Conservation (phyloP, 345 rosid genomes). For the Geranium rotundifolium region DNA sequence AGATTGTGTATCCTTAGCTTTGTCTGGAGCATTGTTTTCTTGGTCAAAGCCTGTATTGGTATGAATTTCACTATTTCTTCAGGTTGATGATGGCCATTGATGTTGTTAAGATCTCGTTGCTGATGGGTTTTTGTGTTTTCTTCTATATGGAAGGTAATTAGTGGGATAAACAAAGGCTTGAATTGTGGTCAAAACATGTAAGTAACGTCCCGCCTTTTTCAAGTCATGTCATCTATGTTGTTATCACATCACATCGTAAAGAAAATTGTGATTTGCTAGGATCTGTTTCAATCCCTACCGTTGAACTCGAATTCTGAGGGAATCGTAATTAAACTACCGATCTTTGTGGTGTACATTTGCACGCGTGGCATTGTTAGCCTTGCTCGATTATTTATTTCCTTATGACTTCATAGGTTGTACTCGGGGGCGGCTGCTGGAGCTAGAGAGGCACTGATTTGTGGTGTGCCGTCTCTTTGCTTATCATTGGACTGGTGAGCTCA, state of each 20-base stretch:
- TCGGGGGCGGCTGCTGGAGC: slow-evolving; percentile 94
- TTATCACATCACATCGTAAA: no score
- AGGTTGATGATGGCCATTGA: neutral
- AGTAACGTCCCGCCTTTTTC: slow-evolving; percentile 9
- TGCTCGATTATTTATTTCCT: neutral
- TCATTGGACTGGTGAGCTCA: slow-evolving; percentile 75
- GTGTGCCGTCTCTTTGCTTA: slow-evolving; percentile 83
- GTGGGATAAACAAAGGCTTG: slow-evolving; percentile 87
- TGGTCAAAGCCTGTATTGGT: slow-evolving; percentile 96
- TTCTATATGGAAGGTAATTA: slow-evolving; percentile 55
- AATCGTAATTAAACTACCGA: neutral
- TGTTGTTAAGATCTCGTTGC: neutral
- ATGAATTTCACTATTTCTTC: slow-evolving; percentile 18
- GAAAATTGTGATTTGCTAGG: neutral
- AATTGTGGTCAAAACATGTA: slow-evolving; percentile 87
- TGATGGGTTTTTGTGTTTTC: slow-evolving; percentile 4
- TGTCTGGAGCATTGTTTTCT: slow-evolving; percentile 88
- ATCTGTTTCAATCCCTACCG: neutral
- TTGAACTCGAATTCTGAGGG: neutral
- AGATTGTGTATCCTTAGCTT: slow-evolving; percentile 91
- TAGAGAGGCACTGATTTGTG: slow-evolving; percentile 76
- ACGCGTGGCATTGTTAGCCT: neutral
- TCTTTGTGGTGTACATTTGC: neutral
- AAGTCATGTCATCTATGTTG: no score
- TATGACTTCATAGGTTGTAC: slow-evolving; percentile 44